phyloP scores from a whole-genome alignment of 495 filamentous ascomycete species.

The Aspergillus hancockii region DNA sequence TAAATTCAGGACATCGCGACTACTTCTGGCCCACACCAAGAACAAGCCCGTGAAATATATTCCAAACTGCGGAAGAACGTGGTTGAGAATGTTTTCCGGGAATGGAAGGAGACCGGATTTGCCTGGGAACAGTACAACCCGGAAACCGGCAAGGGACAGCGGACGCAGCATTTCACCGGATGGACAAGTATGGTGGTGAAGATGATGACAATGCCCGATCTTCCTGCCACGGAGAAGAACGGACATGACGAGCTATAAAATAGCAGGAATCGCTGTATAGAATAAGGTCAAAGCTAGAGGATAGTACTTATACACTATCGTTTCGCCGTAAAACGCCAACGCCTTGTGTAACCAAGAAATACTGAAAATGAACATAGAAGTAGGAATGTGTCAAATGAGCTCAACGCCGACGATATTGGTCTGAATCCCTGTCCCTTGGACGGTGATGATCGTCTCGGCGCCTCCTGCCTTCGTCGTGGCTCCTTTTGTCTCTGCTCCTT shows the following conservation, averaged over 20 bases:
- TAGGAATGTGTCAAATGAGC: background rate
- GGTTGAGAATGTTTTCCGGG: constrained; percentile 82
- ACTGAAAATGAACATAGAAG: background rate
- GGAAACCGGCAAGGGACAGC: constrained; percentile 86
- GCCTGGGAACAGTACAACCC: constrained; percentile 99
- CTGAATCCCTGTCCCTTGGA: constrained; percentile 30
- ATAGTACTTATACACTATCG: constrained; percentile 17
- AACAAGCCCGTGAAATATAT: constrained; percentile 73
- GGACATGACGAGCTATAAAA: constrained; percentile 46
- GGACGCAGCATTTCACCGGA: constrained; percentile 96
- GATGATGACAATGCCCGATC: constrained; percentile 88
- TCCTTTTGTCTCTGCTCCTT: constrained; percentile 32
- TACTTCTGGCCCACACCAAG: constrained; percentile 65
- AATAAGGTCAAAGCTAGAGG: constrained; percentile 14
- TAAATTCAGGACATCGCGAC: constrained; percentile 40
- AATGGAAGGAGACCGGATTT: constrained; percentile 90
- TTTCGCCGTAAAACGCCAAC: constrained; percentile 17
- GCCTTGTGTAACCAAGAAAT: background rate
- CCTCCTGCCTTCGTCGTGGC: constrained; percentile 26
- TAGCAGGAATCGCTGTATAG: constrained; percentile 23
- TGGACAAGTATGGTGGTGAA: constrained; percentile 98
- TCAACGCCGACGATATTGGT: constrained; percentile 28
- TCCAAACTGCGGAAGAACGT: constrained; percentile 75
- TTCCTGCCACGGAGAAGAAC: constrained; percentile 28
- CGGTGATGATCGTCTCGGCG: constrained; percentile 30